phyloP scores from a whole-genome alignment of 2,329 filamentous ascomycete genomes.

The Paracamarosporium sp. region DNA sequence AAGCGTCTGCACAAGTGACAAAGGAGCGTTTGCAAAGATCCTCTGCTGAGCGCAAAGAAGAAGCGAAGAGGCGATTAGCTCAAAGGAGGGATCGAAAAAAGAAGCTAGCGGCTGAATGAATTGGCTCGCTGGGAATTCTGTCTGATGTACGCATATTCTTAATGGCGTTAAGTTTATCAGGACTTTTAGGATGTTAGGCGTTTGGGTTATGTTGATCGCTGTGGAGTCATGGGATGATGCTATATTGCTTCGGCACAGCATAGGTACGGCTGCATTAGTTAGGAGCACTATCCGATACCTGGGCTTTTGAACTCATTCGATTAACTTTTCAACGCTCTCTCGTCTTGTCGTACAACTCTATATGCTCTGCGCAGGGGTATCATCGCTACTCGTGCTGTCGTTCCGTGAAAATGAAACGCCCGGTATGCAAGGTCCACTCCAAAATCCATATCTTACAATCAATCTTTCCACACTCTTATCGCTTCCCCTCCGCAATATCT shows the following conservation, averaged over 20 bases:
- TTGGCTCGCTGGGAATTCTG: background rate
- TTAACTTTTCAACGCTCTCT: background rate
- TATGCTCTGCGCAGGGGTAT: slow-evolving; percentile 5
- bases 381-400: background rate
- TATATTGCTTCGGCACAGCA: background rate
- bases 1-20: slow-evolving; percentile 26
- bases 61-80: slow-evolving; percentile 32
- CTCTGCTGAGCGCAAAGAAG: slow-evolving; percentile 32
- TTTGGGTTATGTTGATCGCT: background rate
- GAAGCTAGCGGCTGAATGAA: slow-evolving; percentile 14
- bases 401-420: background rate
- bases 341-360: slow-evolving; percentile 9
- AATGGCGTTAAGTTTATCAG: background rate
- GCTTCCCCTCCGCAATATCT: slow-evolving; percentile 52
- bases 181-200: background rate
- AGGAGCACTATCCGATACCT: background rate
- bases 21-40: slow-evolving; percentile 25
- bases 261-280: background rate
- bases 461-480: background rate
- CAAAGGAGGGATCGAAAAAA: slow-evolving; percentile 37
- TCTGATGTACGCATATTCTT: background rate
- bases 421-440: background rate
- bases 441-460: slow-evolving; percentile 9
- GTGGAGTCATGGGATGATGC: too few relatives aligned
- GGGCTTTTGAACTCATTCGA: background rate